These are phyloP conservation scores for Neoarthrinium moseri DNA, from an alignment of 2,329 filamentous ascomycete genomes.

Conservation along the genomic window DNA sequence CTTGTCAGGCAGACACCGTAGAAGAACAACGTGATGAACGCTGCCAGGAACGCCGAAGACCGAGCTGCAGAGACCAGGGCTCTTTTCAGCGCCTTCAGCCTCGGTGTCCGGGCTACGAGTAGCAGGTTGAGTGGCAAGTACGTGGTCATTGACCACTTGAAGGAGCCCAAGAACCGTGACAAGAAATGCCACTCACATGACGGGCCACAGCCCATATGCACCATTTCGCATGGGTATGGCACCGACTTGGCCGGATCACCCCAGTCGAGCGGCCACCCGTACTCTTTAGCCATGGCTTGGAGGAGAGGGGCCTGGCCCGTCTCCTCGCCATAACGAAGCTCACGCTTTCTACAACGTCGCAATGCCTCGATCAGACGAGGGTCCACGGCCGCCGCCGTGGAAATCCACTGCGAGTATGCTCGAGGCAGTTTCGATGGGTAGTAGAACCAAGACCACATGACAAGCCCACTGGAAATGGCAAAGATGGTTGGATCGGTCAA, in stretches of 20 bases:
- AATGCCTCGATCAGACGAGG: conserved; percentile 71
- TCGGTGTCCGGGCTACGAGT: conserved; percentile 55
- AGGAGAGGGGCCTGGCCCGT: conserved; percentile 69
- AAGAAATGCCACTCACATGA: conserved; percentile 74
- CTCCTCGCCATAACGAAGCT: conserved; percentile 71
- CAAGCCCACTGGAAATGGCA: conserved; percentile 66
- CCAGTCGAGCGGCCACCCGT: conserved; percentile 65
- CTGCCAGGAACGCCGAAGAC: conserved; percentile 74
- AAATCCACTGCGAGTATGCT: conserved; percentile 81
- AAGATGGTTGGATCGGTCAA: conserved; percentile 71
- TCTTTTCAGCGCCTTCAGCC: conserved; percentile 38
- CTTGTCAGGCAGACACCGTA: conserved; percentile 80
- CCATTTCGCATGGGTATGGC: conserved; percentile 79
- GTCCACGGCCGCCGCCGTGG: conserved; percentile 73
- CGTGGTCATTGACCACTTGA: conserved; percentile 71
- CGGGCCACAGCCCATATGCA: conserved; percentile 75
- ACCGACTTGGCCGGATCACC: conserved; percentile 68
- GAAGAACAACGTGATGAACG: conserved; percentile 79
- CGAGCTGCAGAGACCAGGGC: conserved; percentile 61
- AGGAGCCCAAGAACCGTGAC: conserved; percentile 66
- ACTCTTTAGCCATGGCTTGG: conserved; percentile 70
- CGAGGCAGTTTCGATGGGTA: conserved; percentile 66
- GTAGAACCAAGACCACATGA: conserved; percentile 93
- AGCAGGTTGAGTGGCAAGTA: conserved; percentile 74
- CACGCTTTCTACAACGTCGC: conserved; percentile 60